Percentiles rank a stretch among this genome's conserved stretches.
phyloP scores from a whole-genome alignment of 129 eudicot genomes.

The Dittrichia graveolens region DNA sequence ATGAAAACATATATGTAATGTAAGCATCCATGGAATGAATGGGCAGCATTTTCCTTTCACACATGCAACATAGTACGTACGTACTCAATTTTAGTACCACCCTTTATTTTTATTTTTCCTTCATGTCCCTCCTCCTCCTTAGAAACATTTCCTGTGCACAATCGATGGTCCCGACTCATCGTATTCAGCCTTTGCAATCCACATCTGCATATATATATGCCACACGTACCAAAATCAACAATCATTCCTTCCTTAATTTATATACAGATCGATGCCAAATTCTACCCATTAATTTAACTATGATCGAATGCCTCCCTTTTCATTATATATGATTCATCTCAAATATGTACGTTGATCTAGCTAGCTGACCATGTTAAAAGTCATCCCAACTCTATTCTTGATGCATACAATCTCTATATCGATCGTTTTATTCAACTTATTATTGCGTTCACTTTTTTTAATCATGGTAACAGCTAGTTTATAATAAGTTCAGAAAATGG shows the following conservation, averaged over 20 bases:
- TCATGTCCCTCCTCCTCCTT: conserved; percentile 8
- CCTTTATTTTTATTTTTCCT: conserved; percentile 29
- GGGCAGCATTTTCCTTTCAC: conserved; percentile 31
- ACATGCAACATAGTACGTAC: conserved; percentile 9
- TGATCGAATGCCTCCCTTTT: too few species aligned
- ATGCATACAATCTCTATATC: too few species aligned
- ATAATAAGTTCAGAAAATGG: too few species aligned
- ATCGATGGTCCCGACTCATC: conserved; percentile 55
- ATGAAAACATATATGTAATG: neutral
- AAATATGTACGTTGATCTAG: too few species aligned
- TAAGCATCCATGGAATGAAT: neutral
- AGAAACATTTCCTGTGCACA: conserved; percentile 77
- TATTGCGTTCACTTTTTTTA: too few species aligned
- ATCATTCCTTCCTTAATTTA: neutral
- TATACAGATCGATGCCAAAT: neutral
- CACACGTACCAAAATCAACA: conserved; percentile 20
- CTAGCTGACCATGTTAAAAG: too few species aligned
- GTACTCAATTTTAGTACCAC: conserved; percentile 20
- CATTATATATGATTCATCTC: too few species aligned
- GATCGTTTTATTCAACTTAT: too few species aligned
- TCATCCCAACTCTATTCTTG: too few species aligned
- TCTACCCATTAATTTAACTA: neutral
- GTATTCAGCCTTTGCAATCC: conserved; percentile 63
- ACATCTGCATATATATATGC: conserved; percentile 62
- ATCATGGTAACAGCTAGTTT: too few species aligned